These are phyloP conservation scores for Chloranthus sessilifolius DNA, from an alignment of 164 flowering plant genomes.

Conservation along the genomic window DNA sequence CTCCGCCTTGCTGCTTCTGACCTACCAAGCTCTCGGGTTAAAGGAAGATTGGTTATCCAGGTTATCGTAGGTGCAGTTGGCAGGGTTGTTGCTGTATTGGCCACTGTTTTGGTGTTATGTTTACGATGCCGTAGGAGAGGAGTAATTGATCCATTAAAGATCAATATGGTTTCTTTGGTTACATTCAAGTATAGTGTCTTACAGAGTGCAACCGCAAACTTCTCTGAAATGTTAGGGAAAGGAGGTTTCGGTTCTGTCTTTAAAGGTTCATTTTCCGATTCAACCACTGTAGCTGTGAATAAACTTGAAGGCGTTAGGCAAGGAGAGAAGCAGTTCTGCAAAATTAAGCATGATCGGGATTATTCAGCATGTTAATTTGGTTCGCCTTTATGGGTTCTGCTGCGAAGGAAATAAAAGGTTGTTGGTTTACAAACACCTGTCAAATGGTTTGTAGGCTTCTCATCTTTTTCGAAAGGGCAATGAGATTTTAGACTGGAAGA, in stretches of 20 bases:
- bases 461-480: slow-evolving; percentile 3
- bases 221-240: slow-evolving; percentile 42
- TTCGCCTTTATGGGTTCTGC: slow-evolving; percentile 56
- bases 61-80: no score
- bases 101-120: no score
- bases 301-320: slow-evolving; percentile 43
- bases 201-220: slow-evolving; percentile 41
- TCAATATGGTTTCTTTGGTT: slow-evolving; percentile 36
- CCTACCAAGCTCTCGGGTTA: no score
- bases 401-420: slow-evolving; percentile 37
- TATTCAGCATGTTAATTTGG: slow-evolving; percentile 51
- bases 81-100: no score
- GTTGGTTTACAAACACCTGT: slow-evolving; percentile 54
- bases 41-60: no score
- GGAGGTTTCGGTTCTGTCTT: slow-evolving; percentile 66
- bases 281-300: slow-evolving; percentile 46
- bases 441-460: slow-evolving; percentile 37
- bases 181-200: slow-evolving; percentile 37
- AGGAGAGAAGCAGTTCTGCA: slow-evolving; percentile 59
- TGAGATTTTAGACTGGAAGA: slow-evolving; percentile 31
- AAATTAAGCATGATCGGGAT: slow-evolving; percentile 55
- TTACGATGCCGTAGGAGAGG: no score
- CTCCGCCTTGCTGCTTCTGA: no score
- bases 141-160: no score
- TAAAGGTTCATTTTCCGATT: slow-evolving; percentile 42